phyloP scores from a whole-genome alignment of 345 rosid genomes.

The Zanthoxylum bungeanum region DNA sequence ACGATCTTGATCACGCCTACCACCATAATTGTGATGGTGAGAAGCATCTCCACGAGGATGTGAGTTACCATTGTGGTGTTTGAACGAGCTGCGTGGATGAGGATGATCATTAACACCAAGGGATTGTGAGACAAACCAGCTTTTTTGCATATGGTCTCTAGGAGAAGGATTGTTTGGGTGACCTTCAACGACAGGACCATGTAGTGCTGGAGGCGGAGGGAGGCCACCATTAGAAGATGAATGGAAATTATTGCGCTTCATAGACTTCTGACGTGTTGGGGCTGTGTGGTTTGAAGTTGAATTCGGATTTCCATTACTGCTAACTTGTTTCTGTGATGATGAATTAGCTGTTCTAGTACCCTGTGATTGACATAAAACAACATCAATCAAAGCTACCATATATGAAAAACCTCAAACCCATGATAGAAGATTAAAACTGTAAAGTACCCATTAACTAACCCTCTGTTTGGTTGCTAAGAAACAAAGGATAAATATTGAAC shows the following conservation, averaged over 20 bases:
- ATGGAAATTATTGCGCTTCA: conserved; percentile 32
- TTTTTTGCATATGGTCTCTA: conserved; percentile 53
- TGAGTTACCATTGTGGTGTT: conserved; percentile 52
- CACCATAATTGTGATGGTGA: conserved; percentile 65
- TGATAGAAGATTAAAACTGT: background rate
- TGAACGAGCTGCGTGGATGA: conserved; percentile 59
- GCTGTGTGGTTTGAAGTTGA: conserved; percentile 33
- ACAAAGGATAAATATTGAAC: background rate
- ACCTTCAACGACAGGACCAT: conserved; percentile 31
- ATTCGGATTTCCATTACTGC: conserved; percentile 31
- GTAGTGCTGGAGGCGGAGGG: conserved; percentile 40
- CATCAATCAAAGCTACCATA: background rate
- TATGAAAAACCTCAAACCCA: background rate
- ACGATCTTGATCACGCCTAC: conserved; percentile 74
- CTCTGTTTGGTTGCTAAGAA: background rate
- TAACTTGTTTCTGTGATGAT: conserved; percentile 36
- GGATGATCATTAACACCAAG: conserved; percentile 55
- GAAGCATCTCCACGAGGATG: conserved; percentile 58
- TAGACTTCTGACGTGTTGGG: conserved; percentile 36
- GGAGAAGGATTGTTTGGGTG: conserved; percentile 42
- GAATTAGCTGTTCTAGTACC: conserved; percentile 27
- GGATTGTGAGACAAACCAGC: conserved; percentile 44
- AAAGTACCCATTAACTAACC: background rate
- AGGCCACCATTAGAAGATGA: conserved; percentile 37
- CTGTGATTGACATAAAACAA: conserved; percentile 22